Evolutionary conservation across 129 eudicot species (phyloP), one percentile per base, ranked within the genome.

Genomic region (Arctium lappa): DNA sequence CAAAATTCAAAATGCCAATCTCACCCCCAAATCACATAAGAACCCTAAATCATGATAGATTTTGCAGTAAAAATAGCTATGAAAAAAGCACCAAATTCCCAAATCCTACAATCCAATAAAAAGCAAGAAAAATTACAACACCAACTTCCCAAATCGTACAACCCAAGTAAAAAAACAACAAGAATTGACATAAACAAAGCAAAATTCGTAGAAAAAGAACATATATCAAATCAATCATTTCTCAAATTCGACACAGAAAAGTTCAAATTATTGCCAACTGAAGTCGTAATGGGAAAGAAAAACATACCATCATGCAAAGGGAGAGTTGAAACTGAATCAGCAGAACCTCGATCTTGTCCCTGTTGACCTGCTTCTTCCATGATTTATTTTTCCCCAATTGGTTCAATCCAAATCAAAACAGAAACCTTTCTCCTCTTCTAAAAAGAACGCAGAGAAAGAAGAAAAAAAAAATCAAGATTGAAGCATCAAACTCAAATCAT

Each of bases 321-420:
- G 18, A 80, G 68, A 83, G 76, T 72, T 34, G 84, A 69, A 71
- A 37, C 36, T 1, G 86, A 81, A 73, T 74, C 81, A 38, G 84
- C 60, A 72, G 82, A 69, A 53, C 60, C 82, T 81, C 76, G 87
- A 83, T 83, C 85, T 79, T 80, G 78, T 22, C 82, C 85, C 73
- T 75, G 79, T 83, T 83, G 87, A 83, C 89, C 65, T 84, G 76
- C 37, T 82, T 79, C 81, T 27, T 83, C 89, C 89, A 87, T 86
- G 48, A 42, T 82, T 22, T 22, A 22, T 22, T 22, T 86, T 46
- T 4, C 78, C 85, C 74, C 40, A 78, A 77, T 36, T 69, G 10
- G 27, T 76, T 66, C 29, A 34, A 62, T 53, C 33, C 50, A 80
- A 44, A 48, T 73, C 84, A 36, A 76, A 36, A 48, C 38, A 77